Conservation (phyloP, 306 rosid species). For the Cucurbita pepo region DNA sequence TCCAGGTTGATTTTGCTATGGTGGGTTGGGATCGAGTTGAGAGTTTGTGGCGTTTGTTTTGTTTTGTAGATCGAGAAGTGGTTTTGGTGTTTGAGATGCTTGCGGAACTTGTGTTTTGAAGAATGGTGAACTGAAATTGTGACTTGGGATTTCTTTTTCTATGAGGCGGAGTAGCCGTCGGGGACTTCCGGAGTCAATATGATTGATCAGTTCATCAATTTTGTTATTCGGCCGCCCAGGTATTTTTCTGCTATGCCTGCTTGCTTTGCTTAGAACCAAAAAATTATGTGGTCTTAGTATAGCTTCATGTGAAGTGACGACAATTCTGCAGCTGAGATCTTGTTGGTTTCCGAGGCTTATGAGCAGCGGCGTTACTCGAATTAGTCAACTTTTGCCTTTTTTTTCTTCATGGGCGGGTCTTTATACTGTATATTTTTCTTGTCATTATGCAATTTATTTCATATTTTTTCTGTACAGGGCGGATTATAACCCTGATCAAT, state of each 20-base stretch:
- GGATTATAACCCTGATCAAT: conserved; percentile 83
- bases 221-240: conserved; percentile 98
- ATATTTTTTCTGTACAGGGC: conserved; percentile 45
- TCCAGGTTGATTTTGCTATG: background rate
- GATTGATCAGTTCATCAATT: conserved; percentile 93
- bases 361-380: background rate
- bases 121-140: background rate
- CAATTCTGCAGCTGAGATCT: background rate
- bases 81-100: background rate
- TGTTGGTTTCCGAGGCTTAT: background rate
- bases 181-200: conserved; percentile 30
- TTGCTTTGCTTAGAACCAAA: background rate
- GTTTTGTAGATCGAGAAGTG: background rate
- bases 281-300: background rate
- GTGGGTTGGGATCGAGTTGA: background rate
- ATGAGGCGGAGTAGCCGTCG: conserved; percentile 40
- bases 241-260: conserved; percentile 10
- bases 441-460: background rate
- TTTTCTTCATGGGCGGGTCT: background rate
- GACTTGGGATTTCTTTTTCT: conserved; percentile 8
- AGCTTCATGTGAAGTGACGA: background rate
- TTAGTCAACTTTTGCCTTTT: background rate
- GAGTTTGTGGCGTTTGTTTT: background rate
- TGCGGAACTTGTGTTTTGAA: background rate
- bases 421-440: background rate